Percentiles rank a stretch among this genome's conserved stretches.
Evolutionary conservation across 2,329 filamentous ascomycete genomes (phyloP).

Genomic region (Byssochlamys sp.): DNA sequence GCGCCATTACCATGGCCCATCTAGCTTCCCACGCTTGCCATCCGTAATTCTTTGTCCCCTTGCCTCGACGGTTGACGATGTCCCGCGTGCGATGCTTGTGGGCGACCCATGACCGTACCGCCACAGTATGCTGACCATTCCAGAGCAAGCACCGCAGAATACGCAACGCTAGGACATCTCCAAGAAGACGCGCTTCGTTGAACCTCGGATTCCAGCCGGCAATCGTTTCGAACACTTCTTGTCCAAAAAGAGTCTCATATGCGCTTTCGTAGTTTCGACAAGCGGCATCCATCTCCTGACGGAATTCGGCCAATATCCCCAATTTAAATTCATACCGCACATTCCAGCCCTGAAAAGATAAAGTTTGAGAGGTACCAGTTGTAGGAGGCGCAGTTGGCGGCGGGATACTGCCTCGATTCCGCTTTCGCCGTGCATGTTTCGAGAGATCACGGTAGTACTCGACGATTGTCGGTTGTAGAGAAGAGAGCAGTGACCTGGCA

Average conservation of each 20-base stretch:
- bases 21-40: slow-evolving; percentile 90
- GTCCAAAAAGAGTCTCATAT: slow-evolving; percentile 70
- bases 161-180: slow-evolving; percentile 71
- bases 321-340: slow-evolving; percentile 92
- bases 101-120: slow-evolving; percentile 67
- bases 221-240: slow-evolving; percentile 78
- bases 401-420: slow-evolving; percentile 65
- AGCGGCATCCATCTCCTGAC: slow-evolving; percentile 83
- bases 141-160: slow-evolving; percentile 74
- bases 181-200: slow-evolving; percentile 81
- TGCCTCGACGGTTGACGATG: slow-evolving; percentile 71
- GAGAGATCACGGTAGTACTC: slow-evolving; percentile 92
- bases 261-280: slow-evolving; percentile 77
- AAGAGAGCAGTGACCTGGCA: slow-evolving; percentile 60
- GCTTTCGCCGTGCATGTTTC: slow-evolving; percentile 84
- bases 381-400: slow-evolving; percentile 75
- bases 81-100: slow-evolving; percentile 67
- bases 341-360: slow-evolving; percentile 83
- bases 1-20: slow-evolving; percentile 54
- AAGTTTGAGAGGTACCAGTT: slow-evolving; percentile 69
- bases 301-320: slow-evolving; percentile 80
- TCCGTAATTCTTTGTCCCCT: slow-evolving; percentile 78
- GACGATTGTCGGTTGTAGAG: slow-evolving; percentile 62
- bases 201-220: slow-evolving; percentile 83
- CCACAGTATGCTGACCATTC: slow-evolving; percentile 66